Evolutionary conservation across 106 monocot species (phyloP).

Genomic region (Alisma plantagoaquatica): DNA sequence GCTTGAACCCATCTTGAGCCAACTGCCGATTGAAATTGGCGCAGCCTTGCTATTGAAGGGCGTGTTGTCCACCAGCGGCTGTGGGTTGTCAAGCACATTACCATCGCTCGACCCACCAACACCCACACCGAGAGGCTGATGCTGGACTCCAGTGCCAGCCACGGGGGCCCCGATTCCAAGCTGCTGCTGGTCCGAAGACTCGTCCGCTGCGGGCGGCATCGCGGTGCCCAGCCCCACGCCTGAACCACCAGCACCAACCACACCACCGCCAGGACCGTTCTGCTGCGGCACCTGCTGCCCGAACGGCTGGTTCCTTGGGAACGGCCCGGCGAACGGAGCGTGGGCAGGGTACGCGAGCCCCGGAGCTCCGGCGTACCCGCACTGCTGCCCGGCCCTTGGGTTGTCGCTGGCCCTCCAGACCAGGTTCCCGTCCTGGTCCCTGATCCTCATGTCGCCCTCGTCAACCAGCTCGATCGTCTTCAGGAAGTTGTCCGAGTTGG

Average conservation of each 20-base stretch:
- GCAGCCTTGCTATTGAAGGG: too few relatives aligned
- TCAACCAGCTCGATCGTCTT: constrained; percentile 52
- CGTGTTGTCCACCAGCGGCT: constrained; percentile 8
- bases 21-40: too few relatives aligned
- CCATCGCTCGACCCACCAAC: too few relatives aligned
- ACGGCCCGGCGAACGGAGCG: constrained; percentile 35
- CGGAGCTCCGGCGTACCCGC: constrained; percentile 12
- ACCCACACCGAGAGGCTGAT: background rate
- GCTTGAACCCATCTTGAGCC: too few relatives aligned
- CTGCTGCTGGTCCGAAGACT: constrained; percentile 12
- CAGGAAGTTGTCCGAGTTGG: constrained; percentile 23
- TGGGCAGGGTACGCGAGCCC: constrained; percentile 33
- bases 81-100: too few relatives aligned
- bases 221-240: too few relatives aligned
- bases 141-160: background rate
- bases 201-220: constrained; percentile 6
- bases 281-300: too few relatives aligned
- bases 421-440: constrained; percentile 48
- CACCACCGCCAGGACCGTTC: too few relatives aligned
- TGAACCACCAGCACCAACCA: too few relatives aligned
- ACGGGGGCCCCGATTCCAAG: background rate
- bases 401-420: constrained; percentile 75
- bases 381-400: constrained; percentile 14
- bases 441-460: constrained; percentile 67
- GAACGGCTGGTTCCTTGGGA: constrained; percentile 17